Evolutionary conservation across 768 basidiomycete genomes (phyloP).

Genomic region (Leccinellum albellum): DNA sequence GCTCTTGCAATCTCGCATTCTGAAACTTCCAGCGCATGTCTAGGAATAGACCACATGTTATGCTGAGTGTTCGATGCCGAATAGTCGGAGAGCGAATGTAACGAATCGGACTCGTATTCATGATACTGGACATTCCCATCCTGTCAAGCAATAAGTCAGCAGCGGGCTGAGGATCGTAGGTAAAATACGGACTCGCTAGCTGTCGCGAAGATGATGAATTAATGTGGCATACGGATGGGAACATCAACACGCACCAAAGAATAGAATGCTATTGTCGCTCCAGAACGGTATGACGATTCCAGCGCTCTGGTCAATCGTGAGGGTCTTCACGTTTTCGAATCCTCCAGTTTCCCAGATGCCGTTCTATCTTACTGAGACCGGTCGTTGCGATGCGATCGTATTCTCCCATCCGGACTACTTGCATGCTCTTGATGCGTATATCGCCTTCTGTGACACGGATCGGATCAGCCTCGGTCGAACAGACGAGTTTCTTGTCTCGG

Average conservation of each 20-base stretch:
- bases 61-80: conserved; percentile 91
- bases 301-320: conserved; percentile 78
- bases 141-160: conserved; percentile 36
- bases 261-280: conserved; percentile 88
- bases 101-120: conserved; percentile 85
- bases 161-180: background rate
- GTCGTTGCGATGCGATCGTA: conserved; percentile 88
- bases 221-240: background rate
- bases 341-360: conserved; percentile 85
- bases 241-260: conserved; percentile 52
- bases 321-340: conserved; percentile 71
- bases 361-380: conserved; percentile 88
- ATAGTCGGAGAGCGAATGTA: conserved; percentile 77
- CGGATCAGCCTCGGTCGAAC: conserved; percentile 86
- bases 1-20: conserved; percentile 96
- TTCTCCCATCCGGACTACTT: conserved; percentile 90
- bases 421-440: conserved; percentile 87
- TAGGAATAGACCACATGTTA: conserved; percentile 95
- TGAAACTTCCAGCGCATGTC: conserved; percentile 80
- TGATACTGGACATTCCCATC: conserved; percentile 97
- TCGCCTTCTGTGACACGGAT: conserved; percentile 84
- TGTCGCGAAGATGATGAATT: conserved; percentile 17
- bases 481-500: conserved; percentile 89
- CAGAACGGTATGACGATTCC: conserved; percentile 98
- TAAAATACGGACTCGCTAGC: conserved; percentile 68